Evolutionary conservation across 2,329 filamentous ascomycete species (phyloP).

Genomic region (Aspergillus sp.): DNA sequence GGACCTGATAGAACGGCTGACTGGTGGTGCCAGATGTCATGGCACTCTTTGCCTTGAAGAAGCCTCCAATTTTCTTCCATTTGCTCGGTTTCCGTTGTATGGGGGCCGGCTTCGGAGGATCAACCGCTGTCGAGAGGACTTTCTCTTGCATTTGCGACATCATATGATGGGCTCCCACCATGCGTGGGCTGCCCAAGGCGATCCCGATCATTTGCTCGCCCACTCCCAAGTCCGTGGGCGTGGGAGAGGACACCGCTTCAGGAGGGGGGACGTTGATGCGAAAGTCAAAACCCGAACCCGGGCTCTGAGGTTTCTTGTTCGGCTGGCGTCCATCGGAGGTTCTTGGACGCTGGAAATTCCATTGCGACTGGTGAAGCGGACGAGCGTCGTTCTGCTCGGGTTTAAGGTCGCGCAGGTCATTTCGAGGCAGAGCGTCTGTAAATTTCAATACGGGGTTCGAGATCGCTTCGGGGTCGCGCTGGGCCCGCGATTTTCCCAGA

Average conservation of each 20-base stretch:
- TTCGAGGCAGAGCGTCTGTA: conserved; percentile 30
- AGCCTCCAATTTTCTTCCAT: conserved; percentile 46
- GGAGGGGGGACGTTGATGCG: conserved; percentile 25
- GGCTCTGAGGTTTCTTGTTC: conserved; percentile 14
- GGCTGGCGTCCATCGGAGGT: conserved; percentile 15
- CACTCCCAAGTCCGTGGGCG: conserved; percentile 13
- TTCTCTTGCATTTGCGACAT: conserved; percentile 15
- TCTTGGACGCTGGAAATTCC: conserved; percentile 20
- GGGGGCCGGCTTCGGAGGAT: conserved; percentile 10
- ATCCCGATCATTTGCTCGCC: conserved; percentile 63
- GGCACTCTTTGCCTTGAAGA: conserved; percentile 41
- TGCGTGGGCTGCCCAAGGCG: conserved; percentile 67
- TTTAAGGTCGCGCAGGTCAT: conserved; percentile 23
- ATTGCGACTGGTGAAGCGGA: conserved; percentile 10
- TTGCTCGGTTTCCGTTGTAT: conserved; percentile 39
- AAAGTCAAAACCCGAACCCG: conserved; percentile 28
- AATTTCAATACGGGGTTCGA: conserved; percentile 32
- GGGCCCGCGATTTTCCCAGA: conserved; percentile 26
- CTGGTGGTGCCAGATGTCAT: conserved; percentile 15
- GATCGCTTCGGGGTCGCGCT: conserved; percentile 24
- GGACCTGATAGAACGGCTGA: conserved; percentile 30
- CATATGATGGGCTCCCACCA: conserved; percentile 19
- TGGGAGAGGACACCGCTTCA: conserved; percentile 18
- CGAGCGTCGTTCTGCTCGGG: conserved; percentile 10
- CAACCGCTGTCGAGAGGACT: conserved; percentile 9